Percentiles rank a stretch among this genome's conserved stretches.
phyloP scores from a whole-genome alignment of 768 basidiomycete genomes.

The Vararia minispora region DNA sequence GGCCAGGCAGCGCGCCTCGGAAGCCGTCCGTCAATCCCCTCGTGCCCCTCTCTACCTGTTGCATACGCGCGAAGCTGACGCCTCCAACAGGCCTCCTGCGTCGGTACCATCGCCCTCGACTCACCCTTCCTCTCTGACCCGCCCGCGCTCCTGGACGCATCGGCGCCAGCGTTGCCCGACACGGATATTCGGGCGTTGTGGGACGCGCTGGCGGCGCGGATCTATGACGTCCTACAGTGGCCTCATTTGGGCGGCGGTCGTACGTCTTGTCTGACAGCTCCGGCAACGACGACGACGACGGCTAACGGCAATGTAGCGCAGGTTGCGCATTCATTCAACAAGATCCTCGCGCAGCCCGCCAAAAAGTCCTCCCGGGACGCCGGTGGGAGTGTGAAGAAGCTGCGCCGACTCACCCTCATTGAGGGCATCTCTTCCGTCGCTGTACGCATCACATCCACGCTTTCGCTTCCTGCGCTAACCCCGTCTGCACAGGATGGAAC shows the following conservation, averaged over 20 bases:
- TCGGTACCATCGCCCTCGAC: conserved; percentile 66
- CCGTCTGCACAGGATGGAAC: conserved; percentile 61
- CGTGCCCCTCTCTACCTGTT: no score
- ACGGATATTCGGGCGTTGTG: conserved; percentile 45
- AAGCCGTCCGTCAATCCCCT: no score
- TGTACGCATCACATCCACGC: conserved; percentile 30
- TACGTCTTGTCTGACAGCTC: no score
- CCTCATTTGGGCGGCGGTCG: no score
- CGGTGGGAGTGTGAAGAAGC: conserved; percentile 71
- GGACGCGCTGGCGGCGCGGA: conserved; percentile 33
- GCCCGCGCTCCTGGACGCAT: conserved; percentile 2
- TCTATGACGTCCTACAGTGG: no score
- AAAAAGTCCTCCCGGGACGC: conserved; percentile 49
- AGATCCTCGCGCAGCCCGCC: conserved; percentile 63
- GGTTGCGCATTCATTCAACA: conserved; percentile 69
- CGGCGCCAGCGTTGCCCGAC: conserved; percentile 10
- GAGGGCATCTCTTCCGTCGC: conserved; percentile 74
- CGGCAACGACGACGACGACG: no score
- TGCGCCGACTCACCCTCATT: conserved; percentile 75
- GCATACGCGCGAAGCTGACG: background rate
- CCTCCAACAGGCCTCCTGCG: conserved; percentile 22
- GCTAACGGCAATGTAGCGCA: no score
- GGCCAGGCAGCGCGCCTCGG: no score
- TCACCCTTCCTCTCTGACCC: conserved; percentile 50
- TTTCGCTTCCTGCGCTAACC: background rate